phyloP scores from a whole-genome alignment of 1,284 basidiomycete species.

The Ceratobasidium sp. region DNA sequence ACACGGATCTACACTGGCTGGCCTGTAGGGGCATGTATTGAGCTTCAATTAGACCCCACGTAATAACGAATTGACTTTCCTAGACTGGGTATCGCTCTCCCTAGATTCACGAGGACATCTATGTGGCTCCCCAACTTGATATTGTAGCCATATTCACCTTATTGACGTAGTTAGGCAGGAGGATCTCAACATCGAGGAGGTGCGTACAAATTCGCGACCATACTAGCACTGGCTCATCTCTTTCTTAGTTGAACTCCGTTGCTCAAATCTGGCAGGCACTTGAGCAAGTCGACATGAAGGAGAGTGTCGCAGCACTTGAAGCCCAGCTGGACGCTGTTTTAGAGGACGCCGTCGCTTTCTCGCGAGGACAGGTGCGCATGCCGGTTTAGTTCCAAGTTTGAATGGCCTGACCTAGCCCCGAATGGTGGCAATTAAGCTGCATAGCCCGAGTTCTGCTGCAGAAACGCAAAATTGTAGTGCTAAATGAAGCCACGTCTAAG shows the following conservation, averaged over 20 bases:
- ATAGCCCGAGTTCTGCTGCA: slow-evolving; percentile 19
- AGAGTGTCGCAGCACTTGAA: slow-evolving; percentile 5
- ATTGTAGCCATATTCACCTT: too few species aligned
- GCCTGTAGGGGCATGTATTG: background rate
- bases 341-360: slow-evolving; percentile 3
- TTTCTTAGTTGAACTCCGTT: background rate
- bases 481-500: slow-evolving; percentile 18
- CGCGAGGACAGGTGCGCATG: slow-evolving; percentile 11
- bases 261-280: slow-evolving; percentile 30
- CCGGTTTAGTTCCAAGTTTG: background rate
- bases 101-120: slow-evolving; percentile 7
- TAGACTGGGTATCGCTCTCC: slow-evolving; percentile 21
- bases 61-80: background rate
- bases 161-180: background rate
- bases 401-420: background rate
- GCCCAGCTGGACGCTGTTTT: slow-evolving; percentile 6
- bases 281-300: slow-evolving; percentile 21
- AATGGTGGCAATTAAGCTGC: slow-evolving; percentile 17
- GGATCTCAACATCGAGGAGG: slow-evolving; percentile 19
- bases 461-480: slow-evolving; percentile 21
- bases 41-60: background rate
- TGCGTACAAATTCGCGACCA: background rate
- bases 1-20: slow-evolving; percentile 3
- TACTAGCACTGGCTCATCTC: background rate
- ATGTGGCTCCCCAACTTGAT: too few species aligned